A percentile compares a stretch with the other conserved stretches of the same genome.
Conservation (phyloP, 345 rosid species). For the Pistacia integerrima region DNA sequence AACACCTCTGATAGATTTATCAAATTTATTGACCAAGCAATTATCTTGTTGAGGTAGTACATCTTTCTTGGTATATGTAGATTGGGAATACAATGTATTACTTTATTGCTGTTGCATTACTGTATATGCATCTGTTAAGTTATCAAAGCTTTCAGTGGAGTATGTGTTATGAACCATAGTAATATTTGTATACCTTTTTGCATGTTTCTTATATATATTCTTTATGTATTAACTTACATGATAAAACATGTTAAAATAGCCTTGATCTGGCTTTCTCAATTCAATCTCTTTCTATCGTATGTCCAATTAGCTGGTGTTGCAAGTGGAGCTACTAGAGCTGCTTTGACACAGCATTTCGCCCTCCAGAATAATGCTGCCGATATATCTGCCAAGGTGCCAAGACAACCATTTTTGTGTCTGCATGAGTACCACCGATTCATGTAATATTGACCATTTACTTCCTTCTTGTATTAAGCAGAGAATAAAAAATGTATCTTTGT, state of each 20-base stretch:
- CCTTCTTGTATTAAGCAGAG: too few relatives aligned
- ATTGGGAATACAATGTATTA: neutral
- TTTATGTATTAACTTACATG: neutral
- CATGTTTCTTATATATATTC: neutral
- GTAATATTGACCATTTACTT: slow-evolving; percentile 9
- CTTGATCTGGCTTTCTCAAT: slow-evolving; percentile 9
- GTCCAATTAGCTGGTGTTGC: slow-evolving; percentile 84
- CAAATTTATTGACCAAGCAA: neutral
- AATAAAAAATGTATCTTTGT: too few relatives aligned
- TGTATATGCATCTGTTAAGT: neutral
- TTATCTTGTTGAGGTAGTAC: neutral
- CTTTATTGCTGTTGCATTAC: neutral
- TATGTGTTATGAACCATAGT: neutral
- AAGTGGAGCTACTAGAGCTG: slow-evolving; percentile 99
- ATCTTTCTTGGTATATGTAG: neutral
- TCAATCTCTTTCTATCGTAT: neutral
- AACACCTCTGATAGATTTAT: neutral
- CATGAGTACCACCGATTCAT: slow-evolving; percentile 5
- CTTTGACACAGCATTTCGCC: slow-evolving; percentile 94
- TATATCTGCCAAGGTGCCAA: slow-evolving; percentile 82
- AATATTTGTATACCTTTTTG: slow-evolving; percentile 5
- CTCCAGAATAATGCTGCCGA: slow-evolving; percentile 95
- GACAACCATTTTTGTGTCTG: slow-evolving; percentile 19
- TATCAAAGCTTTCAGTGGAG: slow-evolving; percentile 1
- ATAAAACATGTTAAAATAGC: neutral